Evolutionary conservation across 768 basidiomycete species (phyloP).

Genomic region (Amanita brunnescens): DNA sequence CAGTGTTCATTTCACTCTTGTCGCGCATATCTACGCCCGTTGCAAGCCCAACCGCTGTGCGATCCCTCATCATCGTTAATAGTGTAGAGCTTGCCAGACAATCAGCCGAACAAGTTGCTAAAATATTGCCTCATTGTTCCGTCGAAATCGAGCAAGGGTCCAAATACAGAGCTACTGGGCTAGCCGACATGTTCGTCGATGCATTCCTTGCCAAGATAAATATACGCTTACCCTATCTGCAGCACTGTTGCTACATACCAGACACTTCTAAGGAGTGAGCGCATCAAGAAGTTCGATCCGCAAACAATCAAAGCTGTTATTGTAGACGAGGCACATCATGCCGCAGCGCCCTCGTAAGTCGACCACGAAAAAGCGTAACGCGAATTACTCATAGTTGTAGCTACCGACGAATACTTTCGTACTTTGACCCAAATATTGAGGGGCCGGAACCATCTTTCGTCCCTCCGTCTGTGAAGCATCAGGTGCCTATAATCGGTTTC

Average conservation of each 20-base stretch:
- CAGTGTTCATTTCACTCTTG: constrained; percentile 81
- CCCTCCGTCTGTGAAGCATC: constrained; percentile 31
- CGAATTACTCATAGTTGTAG: constrained; percentile 20
- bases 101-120: constrained; percentile 63
- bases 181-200: constrained; percentile 70
- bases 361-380: not conserved
- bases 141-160: constrained; percentile 91
- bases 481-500: constrained; percentile 84
- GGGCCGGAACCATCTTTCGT: constrained; percentile 37
- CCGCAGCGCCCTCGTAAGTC: constrained; percentile 80
- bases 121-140: constrained; percentile 59
- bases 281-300: constrained; percentile 72
- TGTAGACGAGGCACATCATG: constrained; percentile 93
- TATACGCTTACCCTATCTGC: not conserved
- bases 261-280: constrained; percentile 55
- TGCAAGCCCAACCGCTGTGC: constrained; percentile 34
- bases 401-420: constrained; percentile 77
- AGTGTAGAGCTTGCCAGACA: constrained; percentile 86
- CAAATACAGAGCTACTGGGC: constrained; percentile 65
- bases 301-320: constrained; percentile 62
- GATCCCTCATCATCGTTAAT: constrained; percentile 80
- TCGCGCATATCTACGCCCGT: constrained; percentile 46
- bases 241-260: constrained; percentile 90
- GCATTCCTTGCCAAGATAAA: not conserved
- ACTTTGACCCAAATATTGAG: constrained; percentile 64